Evolutionary conservation across 2,329 filamentous ascomycete genomes (phyloP), one percentile per base, ranked within the genome.

Genomic region (Rhinocladiella mackenziei): DNA sequence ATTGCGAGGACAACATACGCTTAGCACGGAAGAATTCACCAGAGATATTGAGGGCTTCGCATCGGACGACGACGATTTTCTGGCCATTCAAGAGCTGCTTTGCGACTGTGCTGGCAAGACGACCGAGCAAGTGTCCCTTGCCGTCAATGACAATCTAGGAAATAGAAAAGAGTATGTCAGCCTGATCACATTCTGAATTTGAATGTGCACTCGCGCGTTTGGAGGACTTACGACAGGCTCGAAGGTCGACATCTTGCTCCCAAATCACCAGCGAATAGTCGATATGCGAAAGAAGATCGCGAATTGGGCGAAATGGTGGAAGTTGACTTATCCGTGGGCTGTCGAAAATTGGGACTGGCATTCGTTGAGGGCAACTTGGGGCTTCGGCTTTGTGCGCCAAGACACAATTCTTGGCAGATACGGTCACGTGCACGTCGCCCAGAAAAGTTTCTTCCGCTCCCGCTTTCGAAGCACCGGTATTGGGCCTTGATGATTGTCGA

Each of bases 21-120:
- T 98, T 98, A 63, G 91, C 84, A 74, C 92, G 89, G 86, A 98
- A 98, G 87, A 98, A 98, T 81, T 97, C 92, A 78, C 92, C 92
- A 63, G 92, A 98, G 82, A 98, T 98, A 84, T 98, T 98, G 74
- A 98, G 83, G 66, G 88, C 89, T 79, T 98, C 92, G 77, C 86
- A 94, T 80, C 92, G 88, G 72, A 98, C 92, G 64, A 98, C 79
- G 67, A 97, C 91, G 71, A 98, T 94, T 86, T 97, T 97, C 55
- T 83, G 79, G 26, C 67, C 73, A 0, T 63, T 62, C 9, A 83
- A 62, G 1, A 57, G 52, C n/a, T 65, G 62, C 34, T 61, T 66
- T n/a, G 62, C 64, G 25, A 63, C 60, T 0, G 70, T 56, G 0
- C 62, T 59, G 1, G 67, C 66, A 73, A 98, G 84, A 74, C 92